Percentiles rank a stretch among this genome's conserved stretches.
These are phyloP conservation scores for Ganoderma lucidum DNA, from an alignment of 1,284 basidiomycete species.

Conservation along the genomic window DNA sequence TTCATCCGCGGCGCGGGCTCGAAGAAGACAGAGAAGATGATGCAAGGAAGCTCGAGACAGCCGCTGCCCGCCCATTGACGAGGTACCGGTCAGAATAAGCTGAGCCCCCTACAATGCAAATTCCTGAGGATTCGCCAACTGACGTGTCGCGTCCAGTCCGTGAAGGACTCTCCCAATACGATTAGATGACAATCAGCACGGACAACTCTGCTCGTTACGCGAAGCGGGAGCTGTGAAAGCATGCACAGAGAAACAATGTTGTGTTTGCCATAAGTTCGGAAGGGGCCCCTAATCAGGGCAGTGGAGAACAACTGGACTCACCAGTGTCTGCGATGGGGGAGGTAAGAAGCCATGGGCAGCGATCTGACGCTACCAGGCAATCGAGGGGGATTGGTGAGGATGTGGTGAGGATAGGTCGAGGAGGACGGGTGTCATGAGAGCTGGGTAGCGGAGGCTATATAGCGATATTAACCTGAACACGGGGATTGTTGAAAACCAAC, in stretches of 20 bases:
- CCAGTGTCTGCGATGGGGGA: slow-evolving; percentile 30
- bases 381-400: slow-evolving; percentile 6
- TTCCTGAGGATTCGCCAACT: not conserved
- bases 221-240: slow-evolving; percentile 19
- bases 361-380: not conserved
- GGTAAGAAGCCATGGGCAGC: slow-evolving; percentile 28
- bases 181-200: not conserved
- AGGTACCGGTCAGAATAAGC: not conserved
- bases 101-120: not conserved
- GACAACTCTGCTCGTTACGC: not conserved
- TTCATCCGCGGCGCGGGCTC: not conserved
- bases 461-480: slow-evolving; percentile 18
- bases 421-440: slow-evolving; percentile 26
- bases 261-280: not conserved
- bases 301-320: slow-evolving; percentile 24
- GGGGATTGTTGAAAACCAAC: slow-evolving; percentile 23
- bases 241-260: not conserved
- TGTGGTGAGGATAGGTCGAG: slow-evolving; percentile 15
- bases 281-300: slow-evolving; percentile 3
- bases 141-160: not conserved
- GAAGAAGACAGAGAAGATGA: slow-evolving; percentile 3
- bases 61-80: not conserved
- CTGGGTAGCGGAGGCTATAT: slow-evolving; percentile 27
- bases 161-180: not conserved
- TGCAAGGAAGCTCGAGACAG: not conserved